Base-by-base conservation (phyloP, 371 early-diverging fungal species). In the Mucor ambiguus region DNA sequence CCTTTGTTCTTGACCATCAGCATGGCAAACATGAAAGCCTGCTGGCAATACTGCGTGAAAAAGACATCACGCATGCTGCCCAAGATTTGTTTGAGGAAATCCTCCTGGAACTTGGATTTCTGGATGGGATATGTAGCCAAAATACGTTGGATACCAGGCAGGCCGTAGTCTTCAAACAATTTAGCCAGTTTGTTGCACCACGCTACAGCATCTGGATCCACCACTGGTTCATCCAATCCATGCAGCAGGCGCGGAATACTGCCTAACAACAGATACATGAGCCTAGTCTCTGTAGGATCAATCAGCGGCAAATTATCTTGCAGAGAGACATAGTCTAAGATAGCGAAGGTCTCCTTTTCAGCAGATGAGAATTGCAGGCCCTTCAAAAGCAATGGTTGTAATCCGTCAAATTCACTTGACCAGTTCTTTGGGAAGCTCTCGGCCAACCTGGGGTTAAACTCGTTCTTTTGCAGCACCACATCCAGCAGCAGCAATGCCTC, bases 311-410 rank as follows among this genome's bases (percentile, higher is more conserved):
- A 78, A 67, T 88, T 82, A 28, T 86, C 83, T 29, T 90, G 74
- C 35, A 79, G 66, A 60, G 90, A 70, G 26, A 89, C 72, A 1
- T 66, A 69, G 20, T 72, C 57, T 22, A 81, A 48, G n/a, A 78
- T 69, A 35, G 49, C 12, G 54, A 76, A 78, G 0, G 77, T 76
- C n/a, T 77, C 77, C 58, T 81, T 78, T 68, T 92, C 92, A 5
- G 87, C 86, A 22, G 75, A 77, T 12, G 87, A 72, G 9, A 89
- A 90, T 32, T 82, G 85, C 24, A 95, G 68, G 0, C 94, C 95
- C 58, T 90, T 86, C 43, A 93, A 68, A n/a, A 95, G 70, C 44
- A 93, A 65, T 0, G 92, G 89, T 57, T 92, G 91, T 35, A 95
- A 71, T 7, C 95, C 95, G 44, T 79, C 81, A 66, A 94, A 94